Evolutionary conservation across 2,329 filamentous ascomycete species (phyloP).

Genomic region (Colletotrichum cordylinicola): DNA sequence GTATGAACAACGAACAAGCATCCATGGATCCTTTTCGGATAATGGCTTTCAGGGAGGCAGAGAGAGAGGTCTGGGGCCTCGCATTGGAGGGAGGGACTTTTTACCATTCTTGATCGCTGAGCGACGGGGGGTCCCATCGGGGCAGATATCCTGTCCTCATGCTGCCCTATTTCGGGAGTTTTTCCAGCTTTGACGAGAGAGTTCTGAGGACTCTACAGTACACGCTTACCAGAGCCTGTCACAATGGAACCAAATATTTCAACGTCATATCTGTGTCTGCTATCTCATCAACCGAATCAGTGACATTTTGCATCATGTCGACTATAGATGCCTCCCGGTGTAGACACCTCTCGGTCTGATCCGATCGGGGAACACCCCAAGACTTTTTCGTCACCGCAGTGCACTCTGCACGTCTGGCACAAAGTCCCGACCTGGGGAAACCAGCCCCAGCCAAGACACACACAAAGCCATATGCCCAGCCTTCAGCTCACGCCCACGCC

Average conservation of each 20-base stretch:
- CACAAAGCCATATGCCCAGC: background rate
- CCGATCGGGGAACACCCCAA: constrained; percentile 2
- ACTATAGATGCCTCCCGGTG: background rate
- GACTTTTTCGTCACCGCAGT: background rate
- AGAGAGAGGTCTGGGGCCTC: background rate
- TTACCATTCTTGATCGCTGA: constrained; percentile 8
- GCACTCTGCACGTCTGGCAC: background rate
- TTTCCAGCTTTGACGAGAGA: background rate
- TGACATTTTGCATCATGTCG: background rate
- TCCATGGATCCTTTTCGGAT: background rate
- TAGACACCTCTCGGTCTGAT: constrained; percentile 5
- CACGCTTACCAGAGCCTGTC: constrained; percentile 10
- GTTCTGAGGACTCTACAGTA: background rate
- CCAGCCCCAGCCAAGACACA: background rate
- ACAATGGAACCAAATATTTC: background rate
- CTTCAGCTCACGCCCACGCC: background rate
- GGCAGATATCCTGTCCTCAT: background rate
- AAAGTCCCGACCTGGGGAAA: background rate
- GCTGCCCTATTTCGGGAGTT: background rate
- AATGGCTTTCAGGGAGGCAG: background rate
- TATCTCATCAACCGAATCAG: background rate
- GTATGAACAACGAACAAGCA: constrained; percentile 9
- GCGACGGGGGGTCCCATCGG: background rate
- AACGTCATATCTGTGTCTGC: background rate
- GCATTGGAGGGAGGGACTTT: background rate